phyloP scores from a whole-genome alignment of 164 flowering plant species.

The Buxus sempervirens region DNA sequence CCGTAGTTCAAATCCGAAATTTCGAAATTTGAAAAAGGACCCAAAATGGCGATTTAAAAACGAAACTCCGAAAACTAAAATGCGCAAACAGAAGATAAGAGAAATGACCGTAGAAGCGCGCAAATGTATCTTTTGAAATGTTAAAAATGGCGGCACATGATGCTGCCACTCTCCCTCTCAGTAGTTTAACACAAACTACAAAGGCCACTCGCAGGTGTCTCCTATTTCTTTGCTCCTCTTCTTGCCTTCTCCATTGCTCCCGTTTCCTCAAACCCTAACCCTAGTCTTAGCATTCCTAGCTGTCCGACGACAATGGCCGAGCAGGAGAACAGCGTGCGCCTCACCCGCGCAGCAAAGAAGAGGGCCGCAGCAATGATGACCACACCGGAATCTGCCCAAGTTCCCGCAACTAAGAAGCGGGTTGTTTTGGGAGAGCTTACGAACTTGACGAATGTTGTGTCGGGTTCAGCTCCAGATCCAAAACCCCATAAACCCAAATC shows the following conservation, averaged over 20 bases:
- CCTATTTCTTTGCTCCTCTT: neutral
- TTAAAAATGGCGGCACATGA: constrained; percentile 2
- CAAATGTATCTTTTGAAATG: neutral
- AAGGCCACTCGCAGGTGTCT: neutral
- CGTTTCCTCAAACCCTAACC: neutral
- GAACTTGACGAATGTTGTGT: constrained; percentile 19
- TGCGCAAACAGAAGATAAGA: too few species aligned
- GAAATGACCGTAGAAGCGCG: too few species aligned
- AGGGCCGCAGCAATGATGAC: constrained; percentile 22
- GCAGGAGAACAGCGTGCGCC: constrained; percentile 26
- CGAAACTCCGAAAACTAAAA: too few species aligned
- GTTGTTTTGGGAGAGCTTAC: constrained; percentile 52
- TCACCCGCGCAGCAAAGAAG: constrained; percentile 36
- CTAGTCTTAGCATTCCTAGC: neutral
- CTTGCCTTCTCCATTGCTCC: neutral
- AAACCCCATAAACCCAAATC: constrained; percentile 15
- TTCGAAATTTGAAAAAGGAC: too few species aligned
- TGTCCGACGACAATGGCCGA: constrained; percentile 20
- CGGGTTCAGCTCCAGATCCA: constrained; percentile 5
- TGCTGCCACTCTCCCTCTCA: neutral
- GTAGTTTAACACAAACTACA: neutral
- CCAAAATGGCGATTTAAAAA: too few species aligned
- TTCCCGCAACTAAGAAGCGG: constrained; percentile 28
- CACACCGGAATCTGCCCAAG: neutral
- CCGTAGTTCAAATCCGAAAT: too few species aligned